These are phyloP conservation scores for Boletus smithii DNA, from an alignment of 1,284 basidiomycete species.

Conservation along the genomic window DNA sequence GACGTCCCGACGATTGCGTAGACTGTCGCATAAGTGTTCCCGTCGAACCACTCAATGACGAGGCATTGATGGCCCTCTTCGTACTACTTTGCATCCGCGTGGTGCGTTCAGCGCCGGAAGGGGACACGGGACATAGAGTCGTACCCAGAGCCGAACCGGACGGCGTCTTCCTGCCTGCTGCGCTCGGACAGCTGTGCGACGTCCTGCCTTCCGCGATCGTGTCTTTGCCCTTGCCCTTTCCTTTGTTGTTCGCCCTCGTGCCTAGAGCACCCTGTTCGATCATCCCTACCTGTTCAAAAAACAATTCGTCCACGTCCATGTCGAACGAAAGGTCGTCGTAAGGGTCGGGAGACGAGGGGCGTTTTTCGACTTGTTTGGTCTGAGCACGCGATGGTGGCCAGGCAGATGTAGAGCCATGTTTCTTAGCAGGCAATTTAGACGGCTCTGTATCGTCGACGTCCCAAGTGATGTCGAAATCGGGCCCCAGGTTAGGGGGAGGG, in stretches of 20 bases:
- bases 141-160: constrained; percentile 19
- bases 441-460: constrained; percentile 9
- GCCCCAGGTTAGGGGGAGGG: not conserved
- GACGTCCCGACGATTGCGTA: constrained; percentile 18
- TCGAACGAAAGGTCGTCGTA: constrained; percentile 33
- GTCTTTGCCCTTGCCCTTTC: constrained; percentile 23
- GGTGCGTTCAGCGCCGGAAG: constrained; percentile 13
- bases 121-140: constrained; percentile 7
- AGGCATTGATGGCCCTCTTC: constrained; percentile 10
- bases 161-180: constrained; percentile 3
- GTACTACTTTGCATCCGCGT: constrained; percentile 11
- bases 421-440: not conserved
- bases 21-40: constrained; percentile 15
- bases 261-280: constrained; percentile 28
- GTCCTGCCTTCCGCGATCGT: not conserved
- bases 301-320: constrained; percentile 6
- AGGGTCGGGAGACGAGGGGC: constrained; percentile 15
- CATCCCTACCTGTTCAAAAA: constrained; percentile 32
- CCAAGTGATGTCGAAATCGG: constrained; percentile 15
- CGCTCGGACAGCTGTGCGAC: not conserved
- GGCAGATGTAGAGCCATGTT: not conserved
- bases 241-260: constrained; percentile 1
- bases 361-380: constrained; percentile 2
- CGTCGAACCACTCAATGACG: constrained; percentile 16
- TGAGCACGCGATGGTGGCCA: not conserved